Base-by-base conservation (phyloP, 805 yeast species). In the Zygoascus bituminiphila region DNA sequence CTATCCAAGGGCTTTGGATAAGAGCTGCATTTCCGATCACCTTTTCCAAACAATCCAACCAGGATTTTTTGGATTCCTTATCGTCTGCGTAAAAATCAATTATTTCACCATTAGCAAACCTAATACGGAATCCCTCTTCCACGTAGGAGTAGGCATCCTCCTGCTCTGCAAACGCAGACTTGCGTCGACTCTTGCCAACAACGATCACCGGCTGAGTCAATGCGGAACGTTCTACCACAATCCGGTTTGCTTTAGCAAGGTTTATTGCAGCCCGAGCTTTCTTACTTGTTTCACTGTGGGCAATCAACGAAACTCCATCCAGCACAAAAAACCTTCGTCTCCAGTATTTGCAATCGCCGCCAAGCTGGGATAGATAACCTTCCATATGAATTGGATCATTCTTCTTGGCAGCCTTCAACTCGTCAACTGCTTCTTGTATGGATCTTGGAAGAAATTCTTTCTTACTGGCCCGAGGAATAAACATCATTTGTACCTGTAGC, bases 41-140 rank as follows among this genome's bases (percentile, higher is more conserved):
- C 33, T 46, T 33, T 23, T 21, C 31, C 48, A 89, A 65, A 1
- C 72, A 64, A 1, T 62, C 54, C 45, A 83, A 75, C 98, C 97
- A 91, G 47, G 69, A 67, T 26, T 65, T 61, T 65, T 81, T 83
- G 46, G 78, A 82, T 15, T 63, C 70, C 42, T 69, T 72, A 40
- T 81, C 77, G 47, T 87, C 93, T 15, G 96, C 91, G n/a, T 85
- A 86, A 63, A 91, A 86, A 54, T 81, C 85, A 45, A 89, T 84
- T 2, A 77, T 70, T 64, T 89, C 97, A 4, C 87, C 89, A 61
- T 89, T 84, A 38, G 78, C 74, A 64, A 89, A 89, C 52, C 71
- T 68, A 44, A 89, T 65, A 59, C 82, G 82, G 72, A 89, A 87
- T 10, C 88, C 81, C 52, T 85, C 83, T 51, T 83, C 79, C 58